phyloP scores from a whole-genome alignment of 2,329 filamentous ascomycete species.

The Aspergillus floridensis region DNA sequence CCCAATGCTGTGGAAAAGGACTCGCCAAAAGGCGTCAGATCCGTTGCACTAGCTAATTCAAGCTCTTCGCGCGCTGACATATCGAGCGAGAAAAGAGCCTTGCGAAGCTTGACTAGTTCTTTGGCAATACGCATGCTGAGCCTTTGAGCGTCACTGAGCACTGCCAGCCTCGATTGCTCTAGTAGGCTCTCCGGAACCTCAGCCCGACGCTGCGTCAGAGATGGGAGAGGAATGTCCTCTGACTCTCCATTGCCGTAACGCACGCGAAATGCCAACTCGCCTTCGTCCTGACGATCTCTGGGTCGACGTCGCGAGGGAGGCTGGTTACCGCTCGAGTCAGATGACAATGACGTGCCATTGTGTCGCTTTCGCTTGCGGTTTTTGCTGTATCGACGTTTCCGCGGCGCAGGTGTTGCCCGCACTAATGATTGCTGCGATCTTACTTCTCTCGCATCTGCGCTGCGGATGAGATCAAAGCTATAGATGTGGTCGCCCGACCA shows the following conservation, averaged over 20 bases:
- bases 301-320: conserved; percentile 51
- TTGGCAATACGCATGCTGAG: conserved; percentile 57
- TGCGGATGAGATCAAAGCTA: conserved; percentile 62
- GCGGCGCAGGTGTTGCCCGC: conserved; percentile 26
- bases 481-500: conserved; percentile 68
- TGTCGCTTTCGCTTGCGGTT: conserved; percentile 59
- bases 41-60: conserved; percentile 26
- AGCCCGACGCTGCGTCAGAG: conserved; percentile 24
- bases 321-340: conserved; percentile 42
- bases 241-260: conserved; percentile 60
- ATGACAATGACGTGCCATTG: conserved; percentile 46
- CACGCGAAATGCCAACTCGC: conserved; percentile 54
- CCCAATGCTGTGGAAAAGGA: conserved; percentile 45
- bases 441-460: conserved; percentile 53
- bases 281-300: conserved; percentile 37
- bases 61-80: conserved; percentile 31
- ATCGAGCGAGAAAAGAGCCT: conserved; percentile 55
- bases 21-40: conserved; percentile 32
- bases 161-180: conserved; percentile 43
- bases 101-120: conserved; percentile 53
- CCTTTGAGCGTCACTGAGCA: conserved; percentile 53
- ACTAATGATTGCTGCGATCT: conserved; percentile 27
- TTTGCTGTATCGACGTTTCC: conserved; percentile 34
- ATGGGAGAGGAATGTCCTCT: conserved; percentile 55
- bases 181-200: conserved; percentile 34